Evolutionary conservation across 148 eudicot genomes (phyloP).

Genomic region (Heliamphora exappendiculata): DNA sequence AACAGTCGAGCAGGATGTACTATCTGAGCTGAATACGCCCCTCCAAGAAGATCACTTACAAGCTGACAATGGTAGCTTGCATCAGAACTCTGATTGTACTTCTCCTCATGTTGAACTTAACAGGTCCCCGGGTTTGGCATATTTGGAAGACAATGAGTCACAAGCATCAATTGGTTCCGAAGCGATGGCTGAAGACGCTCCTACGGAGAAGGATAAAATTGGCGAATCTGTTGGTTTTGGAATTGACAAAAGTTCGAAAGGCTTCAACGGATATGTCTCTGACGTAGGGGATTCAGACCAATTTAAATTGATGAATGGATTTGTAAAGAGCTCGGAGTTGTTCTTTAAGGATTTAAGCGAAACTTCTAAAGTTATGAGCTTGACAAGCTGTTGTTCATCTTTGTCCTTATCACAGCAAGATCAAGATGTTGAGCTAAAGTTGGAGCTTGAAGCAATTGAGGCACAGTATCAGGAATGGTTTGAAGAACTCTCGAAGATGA

Average conservation of each 20-base stretch:
- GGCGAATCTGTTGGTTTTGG: constrained; percentile 11
- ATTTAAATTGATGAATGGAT: constrained; percentile 18
- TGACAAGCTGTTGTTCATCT: constrained; percentile 40
- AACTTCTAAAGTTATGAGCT: constrained; percentile 27
- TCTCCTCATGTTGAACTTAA: constrained; percentile 11
- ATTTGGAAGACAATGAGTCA: constrained; percentile 26
- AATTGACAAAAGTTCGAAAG: constrained; percentile 22
- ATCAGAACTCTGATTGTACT: constrained; percentile 2
- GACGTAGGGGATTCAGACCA: constrained; percentile 35
- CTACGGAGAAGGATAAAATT: constrained; percentile 10
- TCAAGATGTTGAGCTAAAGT: constrained; percentile 33
- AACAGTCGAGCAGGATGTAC: constrained; percentile 6
- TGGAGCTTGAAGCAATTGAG: constrained; percentile 60
- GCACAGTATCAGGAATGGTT: constrained; percentile 50
- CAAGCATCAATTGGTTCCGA: constrained; percentile 27
- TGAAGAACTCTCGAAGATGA: constrained; percentile 46
- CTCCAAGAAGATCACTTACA: constrained; percentile 6
- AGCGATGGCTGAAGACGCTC: constrained; percentile 22
- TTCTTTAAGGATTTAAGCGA: constrained; percentile 19
- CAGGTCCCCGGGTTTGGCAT: constrained; percentile 16
- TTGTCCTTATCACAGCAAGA: constrained; percentile 26
- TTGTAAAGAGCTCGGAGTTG: constrained; percentile 24
- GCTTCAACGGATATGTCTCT: constrained; percentile 21
- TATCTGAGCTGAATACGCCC: background rate
- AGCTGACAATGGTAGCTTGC: constrained; percentile 5